phyloP scores from a whole-genome alignment of 352 stramenopile genomes.

The Thalassiosira mediterranea region DNA sequence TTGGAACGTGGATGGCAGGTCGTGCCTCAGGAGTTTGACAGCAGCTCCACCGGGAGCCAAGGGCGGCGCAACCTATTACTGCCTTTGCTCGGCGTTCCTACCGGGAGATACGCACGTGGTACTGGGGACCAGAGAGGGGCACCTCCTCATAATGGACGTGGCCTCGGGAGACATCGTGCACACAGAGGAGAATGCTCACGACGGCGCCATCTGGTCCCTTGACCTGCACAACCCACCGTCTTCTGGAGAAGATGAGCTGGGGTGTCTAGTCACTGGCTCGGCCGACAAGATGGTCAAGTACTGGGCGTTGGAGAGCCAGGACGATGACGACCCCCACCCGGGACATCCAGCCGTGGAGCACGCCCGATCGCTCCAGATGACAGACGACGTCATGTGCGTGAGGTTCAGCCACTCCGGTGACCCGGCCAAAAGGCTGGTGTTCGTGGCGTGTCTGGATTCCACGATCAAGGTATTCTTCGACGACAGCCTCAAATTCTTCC shows the following conservation, averaged over 20 bases:
- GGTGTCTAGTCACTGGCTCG: slow-evolving; percentile 92
- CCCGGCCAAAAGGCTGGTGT: slow-evolving; percentile 78
- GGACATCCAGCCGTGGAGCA: slow-evolving; percentile 93
- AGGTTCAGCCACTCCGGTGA: slow-evolving; percentile 93
- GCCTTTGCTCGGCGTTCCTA: slow-evolving; percentile 93
- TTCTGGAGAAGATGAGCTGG: slow-evolving; percentile 86
- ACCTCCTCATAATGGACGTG: slow-evolving; percentile 92
- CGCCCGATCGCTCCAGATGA: slow-evolving; percentile 97
- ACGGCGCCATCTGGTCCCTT: slow-evolving; percentile 95
- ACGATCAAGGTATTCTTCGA: slow-evolving; percentile 99
- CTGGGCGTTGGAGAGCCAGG: slow-evolving; percentile 95
- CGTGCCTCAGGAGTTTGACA: slow-evolving; percentile 72
- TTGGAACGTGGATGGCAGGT: slow-evolving; percentile 80
- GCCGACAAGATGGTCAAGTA: slow-evolving; percentile 98
- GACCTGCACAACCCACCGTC: slow-evolving; percentile 84
- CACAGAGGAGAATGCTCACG: slow-evolving; percentile 86
- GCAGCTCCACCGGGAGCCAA: slow-evolving; percentile 29
- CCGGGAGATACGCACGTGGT: slow-evolving; percentile 96
- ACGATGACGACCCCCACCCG: slow-evolving; percentile 34
- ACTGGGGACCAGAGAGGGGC: slow-evolving; percentile 96
- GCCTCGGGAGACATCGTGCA: slow-evolving; percentile 92
- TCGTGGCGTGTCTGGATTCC: slow-evolving; percentile 88
- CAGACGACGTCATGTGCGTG: slow-evolving; percentile 97
- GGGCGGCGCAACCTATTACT: slow-evolving; percentile 69
- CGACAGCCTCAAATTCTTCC: slow-evolving; percentile 99